phyloP scores from a whole-genome alignment of 2,329 filamentous ascomycete genomes.

The Exophiala sp. region DNA sequence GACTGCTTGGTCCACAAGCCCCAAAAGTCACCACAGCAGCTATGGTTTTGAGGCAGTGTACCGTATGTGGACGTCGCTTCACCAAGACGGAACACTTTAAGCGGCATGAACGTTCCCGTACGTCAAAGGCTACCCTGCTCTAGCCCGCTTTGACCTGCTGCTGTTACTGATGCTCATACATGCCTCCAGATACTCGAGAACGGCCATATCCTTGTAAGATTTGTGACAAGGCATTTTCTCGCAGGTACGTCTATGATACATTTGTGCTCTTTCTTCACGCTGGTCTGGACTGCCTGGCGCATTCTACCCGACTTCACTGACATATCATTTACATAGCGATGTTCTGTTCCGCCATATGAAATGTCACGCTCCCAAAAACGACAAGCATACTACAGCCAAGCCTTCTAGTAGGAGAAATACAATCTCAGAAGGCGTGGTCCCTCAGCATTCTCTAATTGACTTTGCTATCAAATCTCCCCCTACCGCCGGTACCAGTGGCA shows the following conservation, averaged over 20 bases:
- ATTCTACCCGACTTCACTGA: constrained; percentile 2
- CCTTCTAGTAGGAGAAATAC: constrained; percentile 30
- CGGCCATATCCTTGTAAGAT: constrained; percentile 50
- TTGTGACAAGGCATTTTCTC: constrained; percentile 51
- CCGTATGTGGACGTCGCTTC: constrained; percentile 50
- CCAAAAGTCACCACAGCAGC: constrained; percentile 10
- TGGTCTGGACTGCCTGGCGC: not conserved
- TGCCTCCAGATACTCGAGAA: constrained; percentile 46
- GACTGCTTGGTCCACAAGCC: constrained; percentile 5
- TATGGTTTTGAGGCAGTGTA: constrained; percentile 42
- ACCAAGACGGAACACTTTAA: constrained; percentile 53
- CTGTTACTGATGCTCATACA: constrained; percentile 11
- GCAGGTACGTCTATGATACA: constrained; percentile 39
- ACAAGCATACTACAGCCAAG: constrained; percentile 32
- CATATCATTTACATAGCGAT: constrained; percentile 37
- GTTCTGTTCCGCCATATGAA: constrained; percentile 49
- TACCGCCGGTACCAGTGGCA: constrained; percentile 21
- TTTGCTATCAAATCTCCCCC: constrained; percentile 28
- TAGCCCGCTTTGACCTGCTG: constrained; percentile 13
- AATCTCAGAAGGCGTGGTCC: constrained; percentile 24
- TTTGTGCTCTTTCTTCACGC: not conserved
- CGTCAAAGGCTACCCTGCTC: constrained; percentile 28
- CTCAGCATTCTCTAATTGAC: constrained; percentile 28
- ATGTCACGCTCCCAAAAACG: constrained; percentile 43
- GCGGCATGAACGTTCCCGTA: constrained; percentile 51